Evolutionary conservation across 805 yeast species (phyloP).

Genomic region (Ogataea naganishii): DNA sequence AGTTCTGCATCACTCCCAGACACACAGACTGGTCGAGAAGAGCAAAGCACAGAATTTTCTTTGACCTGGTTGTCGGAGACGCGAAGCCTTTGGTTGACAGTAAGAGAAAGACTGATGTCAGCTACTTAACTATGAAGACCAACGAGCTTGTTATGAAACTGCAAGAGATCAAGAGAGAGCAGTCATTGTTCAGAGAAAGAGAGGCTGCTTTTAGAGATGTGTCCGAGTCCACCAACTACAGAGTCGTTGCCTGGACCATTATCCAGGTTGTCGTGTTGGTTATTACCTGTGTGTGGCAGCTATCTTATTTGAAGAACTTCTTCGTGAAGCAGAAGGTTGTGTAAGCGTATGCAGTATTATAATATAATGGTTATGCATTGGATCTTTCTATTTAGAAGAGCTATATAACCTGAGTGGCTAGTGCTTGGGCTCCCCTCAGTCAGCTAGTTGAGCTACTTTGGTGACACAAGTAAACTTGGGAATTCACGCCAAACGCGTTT

Average conservation of each 20-base stretch:
- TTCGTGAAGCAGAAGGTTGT: conserved; percentile 73
- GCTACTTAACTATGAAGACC: conserved; percentile 47
- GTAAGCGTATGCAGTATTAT: no score
- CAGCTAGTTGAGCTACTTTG: no score
- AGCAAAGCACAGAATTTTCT: conserved; percentile 56
- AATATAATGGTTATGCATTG: no score
- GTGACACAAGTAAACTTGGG: no score
- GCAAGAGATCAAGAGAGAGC: conserved; percentile 56
- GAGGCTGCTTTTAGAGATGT: conserved; percentile 66
- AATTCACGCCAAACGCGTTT: no score
- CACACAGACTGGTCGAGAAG: conserved; percentile 36
- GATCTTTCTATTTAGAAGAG: no score
- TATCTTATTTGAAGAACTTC: conserved; percentile 64
- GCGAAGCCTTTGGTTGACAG: conserved; percentile 57
- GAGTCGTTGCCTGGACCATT: conserved; percentile 68
- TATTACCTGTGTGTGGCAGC: conserved; percentile 66
- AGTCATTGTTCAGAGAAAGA: conserved; percentile 60
- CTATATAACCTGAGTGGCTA: no score
- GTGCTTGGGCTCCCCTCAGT: no score
- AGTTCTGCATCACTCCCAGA: conserved; percentile 57
- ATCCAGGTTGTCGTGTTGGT: conserved; percentile 56
- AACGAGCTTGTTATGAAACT: conserved; percentile 48
- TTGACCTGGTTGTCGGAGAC: conserved; percentile 62
- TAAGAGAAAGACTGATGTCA: conserved; percentile 50
- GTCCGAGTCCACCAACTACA: conserved; percentile 60